Percentiles rank a stretch among this genome's conserved stretches.
Conservation (phyloP, 257 asterid genomes). For the Datura wrightii region DNA sequence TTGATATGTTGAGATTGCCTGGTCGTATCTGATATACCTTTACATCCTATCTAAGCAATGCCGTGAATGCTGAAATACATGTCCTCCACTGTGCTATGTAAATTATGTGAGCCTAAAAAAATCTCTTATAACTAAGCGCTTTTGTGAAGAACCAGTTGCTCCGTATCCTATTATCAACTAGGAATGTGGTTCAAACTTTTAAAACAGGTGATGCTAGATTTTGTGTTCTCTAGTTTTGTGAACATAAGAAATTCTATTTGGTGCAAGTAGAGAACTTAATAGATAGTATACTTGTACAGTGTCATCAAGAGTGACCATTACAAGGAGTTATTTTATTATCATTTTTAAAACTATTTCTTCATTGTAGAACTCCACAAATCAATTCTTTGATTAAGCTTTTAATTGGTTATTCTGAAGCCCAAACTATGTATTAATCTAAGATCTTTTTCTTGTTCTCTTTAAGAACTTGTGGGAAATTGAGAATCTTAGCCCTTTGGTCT, state of each 20-base stretch:
- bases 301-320: background rate
- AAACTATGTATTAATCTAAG: background rate
- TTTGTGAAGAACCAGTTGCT: background rate
- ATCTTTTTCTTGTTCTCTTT: background rate
- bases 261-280: conserved; percentile 1
- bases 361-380: background rate
- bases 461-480: background rate
- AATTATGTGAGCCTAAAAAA: background rate
- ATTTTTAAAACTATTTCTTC: background rate
- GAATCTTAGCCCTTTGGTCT: background rate
- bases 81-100: conserved; percentile 16
- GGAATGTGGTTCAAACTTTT: background rate
- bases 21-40: conserved; percentile 14
- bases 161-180: background rate
- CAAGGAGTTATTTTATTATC: background rate
- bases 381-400: background rate
- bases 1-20: background rate
- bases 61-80: background rate
- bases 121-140: background rate
- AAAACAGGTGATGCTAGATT: background rate
- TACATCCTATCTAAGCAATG: background rate
- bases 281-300: background rate
- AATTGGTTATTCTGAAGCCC: background rate
- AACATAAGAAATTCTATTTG: background rate
- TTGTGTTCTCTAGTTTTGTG: conserved; percentile 19